Percentiles rank a stretch among this genome's conserved stretches.
Conservation (phyloP, 2,329 filamentous ascomycete species). For the Emericellopsis atlantica region DNA sequence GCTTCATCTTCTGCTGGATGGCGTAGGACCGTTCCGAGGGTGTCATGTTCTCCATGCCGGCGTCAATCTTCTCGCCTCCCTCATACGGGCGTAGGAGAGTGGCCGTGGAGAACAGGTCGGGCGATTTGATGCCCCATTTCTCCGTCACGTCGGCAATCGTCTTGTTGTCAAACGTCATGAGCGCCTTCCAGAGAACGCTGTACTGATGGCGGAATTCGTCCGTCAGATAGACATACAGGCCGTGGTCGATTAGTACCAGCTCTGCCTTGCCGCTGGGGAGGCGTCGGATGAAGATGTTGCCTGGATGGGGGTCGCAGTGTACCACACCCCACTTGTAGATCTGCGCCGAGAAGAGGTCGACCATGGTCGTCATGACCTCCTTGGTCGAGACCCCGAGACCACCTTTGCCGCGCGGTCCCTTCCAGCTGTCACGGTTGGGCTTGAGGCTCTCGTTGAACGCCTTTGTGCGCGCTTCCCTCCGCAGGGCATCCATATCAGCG, state of each 20-base stretch:
- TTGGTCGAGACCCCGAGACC: slow-evolving; percentile 74
- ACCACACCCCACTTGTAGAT: slow-evolving; percentile 96
- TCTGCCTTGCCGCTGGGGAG: slow-evolving; percentile 72
- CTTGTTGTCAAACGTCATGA: slow-evolving; percentile 86
- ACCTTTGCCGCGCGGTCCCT: slow-evolving; percentile 56
- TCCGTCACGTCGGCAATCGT: slow-evolving; percentile 61
- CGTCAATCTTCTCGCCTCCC: slow-evolving; percentile 60
- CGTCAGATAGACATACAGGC: slow-evolving; percentile 86
- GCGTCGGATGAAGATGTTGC: slow-evolving; percentile 91
- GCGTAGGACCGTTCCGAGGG: slow-evolving; percentile 69
- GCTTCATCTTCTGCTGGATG: slow-evolving; percentile 77
- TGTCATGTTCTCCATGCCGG: slow-evolving; percentile 43
- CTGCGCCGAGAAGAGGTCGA: slow-evolving; percentile 91
- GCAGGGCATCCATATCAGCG: slow-evolving; percentile 32
- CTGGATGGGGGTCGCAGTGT: slow-evolving; percentile 93
- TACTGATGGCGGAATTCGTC: slow-evolving; percentile 78
- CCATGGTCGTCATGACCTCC: slow-evolving; percentile 92
- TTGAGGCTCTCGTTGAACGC: slow-evolving; percentile 53
- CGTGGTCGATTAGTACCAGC: slow-evolving; percentile 92
- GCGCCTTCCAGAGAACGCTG: slow-evolving; percentile 80
- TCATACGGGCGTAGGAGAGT: slow-evolving; percentile 85
- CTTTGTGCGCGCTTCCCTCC: slow-evolving; percentile 33
- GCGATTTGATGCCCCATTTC: slow-evolving; percentile 77
- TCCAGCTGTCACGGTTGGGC: slow-evolving; percentile 69
- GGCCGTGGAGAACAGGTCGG: slow-evolving; percentile 83